phyloP scores from a whole-genome alignment of 1,284 basidiomycete species.

The Phaffia rhodozyma region DNA sequence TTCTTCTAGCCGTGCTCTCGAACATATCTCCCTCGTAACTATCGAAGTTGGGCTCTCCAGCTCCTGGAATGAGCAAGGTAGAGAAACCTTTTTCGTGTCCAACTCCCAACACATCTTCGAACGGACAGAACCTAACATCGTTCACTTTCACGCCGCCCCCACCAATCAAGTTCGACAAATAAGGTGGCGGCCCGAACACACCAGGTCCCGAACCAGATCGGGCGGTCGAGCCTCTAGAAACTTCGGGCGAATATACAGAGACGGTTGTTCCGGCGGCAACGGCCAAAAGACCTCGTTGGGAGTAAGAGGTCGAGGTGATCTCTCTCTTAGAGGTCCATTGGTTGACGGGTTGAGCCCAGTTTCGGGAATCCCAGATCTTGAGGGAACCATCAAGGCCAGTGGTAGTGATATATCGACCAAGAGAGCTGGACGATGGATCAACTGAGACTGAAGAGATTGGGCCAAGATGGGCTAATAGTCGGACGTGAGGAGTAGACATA shows the following conservation, averaged over 20 bases:
- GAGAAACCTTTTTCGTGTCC: conserved; percentile 59
- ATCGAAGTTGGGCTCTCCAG: conserved; percentile 92
- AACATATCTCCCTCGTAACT: conserved; percentile 87
- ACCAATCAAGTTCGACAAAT: conserved; percentile 65
- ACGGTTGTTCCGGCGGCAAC: conserved; percentile 70
- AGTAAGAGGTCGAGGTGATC: conserved; percentile 38
- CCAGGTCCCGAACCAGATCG: background rate
- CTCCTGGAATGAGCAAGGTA: conserved; percentile 75
- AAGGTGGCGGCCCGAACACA: conserved; percentile 50
- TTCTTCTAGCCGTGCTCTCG: conserved; percentile 66
- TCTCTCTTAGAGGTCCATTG: conserved; percentile 58
- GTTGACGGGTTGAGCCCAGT: conserved; percentile 77
- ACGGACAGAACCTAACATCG: conserved; percentile 61
- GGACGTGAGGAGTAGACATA: conserved; percentile 77
- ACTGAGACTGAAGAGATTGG: conserved; percentile 71
- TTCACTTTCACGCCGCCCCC: conserved; percentile 7
- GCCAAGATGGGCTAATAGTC: conserved; percentile 79
- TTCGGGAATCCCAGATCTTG: conserved; percentile 91
- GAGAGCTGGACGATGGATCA: conserved; percentile 55
- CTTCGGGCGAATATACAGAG: conserved; percentile 46
- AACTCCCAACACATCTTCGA: conserved; percentile 80
- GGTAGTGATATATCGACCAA: conserved; percentile 83
- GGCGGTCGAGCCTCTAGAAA: background rate
- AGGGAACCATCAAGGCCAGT: conserved; percentile 76
- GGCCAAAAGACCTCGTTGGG: conserved; percentile 66